A percentile compares a stretch with the other conserved stretches of the same genome.
Conservation (phyloP, 2,329 filamentous ascomycete species). For the Ophiostoma fasciatum region DNA sequence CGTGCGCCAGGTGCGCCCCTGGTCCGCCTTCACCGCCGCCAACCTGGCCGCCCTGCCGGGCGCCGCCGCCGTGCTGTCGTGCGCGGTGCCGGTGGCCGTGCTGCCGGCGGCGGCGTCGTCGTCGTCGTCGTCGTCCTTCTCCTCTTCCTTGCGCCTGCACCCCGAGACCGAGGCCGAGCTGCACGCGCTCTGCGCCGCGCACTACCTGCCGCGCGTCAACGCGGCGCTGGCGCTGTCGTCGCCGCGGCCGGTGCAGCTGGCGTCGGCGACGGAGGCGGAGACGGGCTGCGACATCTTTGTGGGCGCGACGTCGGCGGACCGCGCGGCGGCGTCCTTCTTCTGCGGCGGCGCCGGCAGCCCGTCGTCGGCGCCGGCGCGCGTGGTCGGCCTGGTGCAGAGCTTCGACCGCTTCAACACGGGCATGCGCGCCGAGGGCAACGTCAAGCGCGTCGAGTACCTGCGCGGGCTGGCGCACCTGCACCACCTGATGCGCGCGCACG, state of each 20-base stretch:
- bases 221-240: constrained; percentile 66
- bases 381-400: constrained; percentile 62
- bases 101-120: constrained; percentile 49
- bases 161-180: constrained; percentile 69
- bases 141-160: too few relatives aligned
- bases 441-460: constrained; percentile 80
- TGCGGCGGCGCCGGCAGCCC: constrained; percentile 34
- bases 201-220: constrained; percentile 80
- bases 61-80: constrained; percentile 56
- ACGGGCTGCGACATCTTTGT: constrained; percentile 37
- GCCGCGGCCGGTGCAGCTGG: constrained; percentile 42
- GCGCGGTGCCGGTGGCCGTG: constrained; percentile 45
- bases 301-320: constrained; percentile 44
- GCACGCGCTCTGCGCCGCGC: constrained; percentile 57
- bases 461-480: constrained; percentile 76
- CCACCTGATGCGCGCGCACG: constrained; percentile 83
- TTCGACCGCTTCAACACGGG: constrained; percentile 93
- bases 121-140: too few relatives aligned
- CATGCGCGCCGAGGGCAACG: constrained; percentile 74
- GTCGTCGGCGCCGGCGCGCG: constrained; percentile 29
- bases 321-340: constrained; percentile 37
- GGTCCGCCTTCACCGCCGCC: constrained; percentile 62
- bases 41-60: constrained; percentile 60
- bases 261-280: neutral
- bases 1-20: constrained; percentile 70